These are phyloP conservation scores for Populus ilicifolia DNA, from an alignment of 345 rosid species.

Conservation along the genomic window DNA sequence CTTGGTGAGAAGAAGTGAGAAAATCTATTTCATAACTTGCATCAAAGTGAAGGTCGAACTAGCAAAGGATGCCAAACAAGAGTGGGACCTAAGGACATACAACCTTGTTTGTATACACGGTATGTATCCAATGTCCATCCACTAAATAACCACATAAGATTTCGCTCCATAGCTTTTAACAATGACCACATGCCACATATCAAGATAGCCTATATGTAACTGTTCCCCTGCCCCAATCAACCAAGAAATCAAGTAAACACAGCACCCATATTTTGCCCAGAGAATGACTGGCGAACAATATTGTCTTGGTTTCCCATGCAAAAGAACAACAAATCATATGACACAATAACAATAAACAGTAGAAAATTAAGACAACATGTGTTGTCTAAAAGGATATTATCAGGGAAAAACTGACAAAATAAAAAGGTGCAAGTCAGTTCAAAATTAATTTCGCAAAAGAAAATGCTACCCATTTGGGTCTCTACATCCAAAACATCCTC, in stretches of 20 bases:
- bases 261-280: not conserved
- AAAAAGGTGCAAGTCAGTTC: not conserved
- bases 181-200: not conserved
- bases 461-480: not conserved
- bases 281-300: not conserved
- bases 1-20: not conserved
- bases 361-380: not conserved
- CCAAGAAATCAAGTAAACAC: not conserved
- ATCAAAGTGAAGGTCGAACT: not conserved
- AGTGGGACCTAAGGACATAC: not conserved
- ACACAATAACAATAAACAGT: not conserved
- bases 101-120: no score
- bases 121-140: not conserved
- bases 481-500: not conserved
- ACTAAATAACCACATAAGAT: not conserved
- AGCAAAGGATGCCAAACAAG: not conserved
- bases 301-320: not conserved
- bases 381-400: not conserved
- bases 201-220: not conserved
- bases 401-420: not conserved
- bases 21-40: not conserved
- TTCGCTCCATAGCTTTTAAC: not conserved
- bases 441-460: not conserved
- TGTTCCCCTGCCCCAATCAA: not conserved
- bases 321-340: not conserved